A percentile compares a stretch with the other conserved stretches of the same genome.
phyloP scores from a whole-genome alignment of 1,139 yeast species.

The Hansenula lynferdii region DNA sequence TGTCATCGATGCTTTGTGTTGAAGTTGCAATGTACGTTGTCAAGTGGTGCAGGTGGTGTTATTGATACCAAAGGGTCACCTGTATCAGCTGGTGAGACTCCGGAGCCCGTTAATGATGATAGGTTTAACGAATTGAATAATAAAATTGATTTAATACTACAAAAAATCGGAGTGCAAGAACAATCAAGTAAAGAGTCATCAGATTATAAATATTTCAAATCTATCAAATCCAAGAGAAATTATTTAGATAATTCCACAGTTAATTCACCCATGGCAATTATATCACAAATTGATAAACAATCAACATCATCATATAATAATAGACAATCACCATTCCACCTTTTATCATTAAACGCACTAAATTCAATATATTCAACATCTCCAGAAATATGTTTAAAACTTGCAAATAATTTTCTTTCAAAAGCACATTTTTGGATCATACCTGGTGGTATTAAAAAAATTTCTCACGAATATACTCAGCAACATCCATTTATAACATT shows the following conservation, averaged over 20 bases:
- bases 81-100: not conserved
- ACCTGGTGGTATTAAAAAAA: slow-evolving; percentile 45
- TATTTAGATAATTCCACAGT: slow-evolving; percentile 21
- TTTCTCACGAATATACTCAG: slow-evolving; percentile 36
- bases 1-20: slow-evolving; percentile 47
- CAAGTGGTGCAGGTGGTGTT: slow-evolving; percentile 17
- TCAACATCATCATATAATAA: slow-evolving; percentile 14
- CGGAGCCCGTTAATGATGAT: too few relatives aligned
- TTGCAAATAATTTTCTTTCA: slow-evolving; percentile 38
- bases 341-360: not conserved
- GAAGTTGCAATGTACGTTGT: slow-evolving; percentile 41
- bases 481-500: slow-evolving; percentile 45
- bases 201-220: slow-evolving; percentile 11
- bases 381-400: slow-evolving; percentile 29
- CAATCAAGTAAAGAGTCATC: too few relatives aligned
- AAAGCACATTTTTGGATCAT: slow-evolving; percentile 50
- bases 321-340: not conserved
- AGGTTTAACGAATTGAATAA: too few relatives aligned
- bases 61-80: slow-evolving; percentile 3
- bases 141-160: too few relatives aligned
- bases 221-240: slow-evolving; percentile 15
- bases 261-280: too few relatives aligned
- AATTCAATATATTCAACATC: slow-evolving; percentile 1
- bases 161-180: too few relatives aligned
- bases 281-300: too few relatives aligned